Percentiles rank a stretch among this genome's conserved stretches.
Evolutionary conservation across 306 rosid species (phyloP).

Genomic region (Prunus armeniaca): DNA sequence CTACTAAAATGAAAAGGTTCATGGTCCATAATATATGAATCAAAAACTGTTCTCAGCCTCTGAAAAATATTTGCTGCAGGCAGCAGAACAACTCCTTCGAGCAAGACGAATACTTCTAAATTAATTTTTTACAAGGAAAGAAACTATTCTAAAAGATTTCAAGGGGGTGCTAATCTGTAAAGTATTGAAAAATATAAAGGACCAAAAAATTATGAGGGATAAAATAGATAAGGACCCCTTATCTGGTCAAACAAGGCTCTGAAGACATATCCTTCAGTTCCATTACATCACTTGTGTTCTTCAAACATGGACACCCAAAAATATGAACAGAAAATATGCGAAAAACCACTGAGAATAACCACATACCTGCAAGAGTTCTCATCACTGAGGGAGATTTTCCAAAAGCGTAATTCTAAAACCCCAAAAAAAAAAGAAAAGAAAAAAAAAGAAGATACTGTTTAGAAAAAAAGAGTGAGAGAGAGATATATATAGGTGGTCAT

Average conservation of each 20-base stretch:
- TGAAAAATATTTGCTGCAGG: background rate
- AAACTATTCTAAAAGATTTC: too few species aligned
- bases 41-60: background rate
- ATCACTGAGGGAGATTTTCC: constrained; percentile 91
- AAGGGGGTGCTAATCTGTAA: too few species aligned
- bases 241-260: too few species aligned
- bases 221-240: too few species aligned
- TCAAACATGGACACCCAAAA: background rate
- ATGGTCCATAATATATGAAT: background rate
- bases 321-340: constrained; percentile 21
- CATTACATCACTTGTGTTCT: too few species aligned
- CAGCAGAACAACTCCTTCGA: background rate
- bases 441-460: constrained; percentile 10
- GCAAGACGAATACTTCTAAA: too few species aligned
- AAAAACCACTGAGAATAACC: constrained; percentile 31
- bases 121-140: too few species aligned
- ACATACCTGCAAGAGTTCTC: constrained; percentile 92
- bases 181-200: too few species aligned
- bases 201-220: too few species aligned
- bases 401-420: constrained; percentile 70
- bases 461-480: background rate
- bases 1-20: background rate
- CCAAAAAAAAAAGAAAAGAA: constrained; percentile 8
- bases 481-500: background rate
- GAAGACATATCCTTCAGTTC: too few species aligned